These are phyloP conservation scores for Gaeumannomyces tritici DNA, from an alignment of 2,329 filamentous ascomycete species.

Conservation along the genomic window DNA sequence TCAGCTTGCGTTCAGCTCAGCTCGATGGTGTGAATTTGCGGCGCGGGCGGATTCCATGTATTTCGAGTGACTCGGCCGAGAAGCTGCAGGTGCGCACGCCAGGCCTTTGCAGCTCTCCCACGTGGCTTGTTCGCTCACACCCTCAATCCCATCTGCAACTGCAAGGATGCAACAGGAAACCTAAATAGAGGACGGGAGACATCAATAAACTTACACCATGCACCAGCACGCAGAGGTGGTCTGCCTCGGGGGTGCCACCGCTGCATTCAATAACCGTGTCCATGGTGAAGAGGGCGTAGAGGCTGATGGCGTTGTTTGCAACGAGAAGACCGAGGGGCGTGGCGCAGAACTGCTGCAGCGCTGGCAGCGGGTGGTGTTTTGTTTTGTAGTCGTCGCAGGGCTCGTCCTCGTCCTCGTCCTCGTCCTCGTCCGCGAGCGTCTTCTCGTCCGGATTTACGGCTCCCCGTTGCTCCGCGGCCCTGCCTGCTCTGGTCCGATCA, in stretches of 20 bases:
- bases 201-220: conserved; percentile 52
- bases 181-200: conserved; percentile 3
- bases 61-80: too few species aligned
- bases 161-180: background rate
- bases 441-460: background rate
- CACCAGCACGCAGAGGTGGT: conserved; percentile 69
- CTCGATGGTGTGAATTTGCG: too few species aligned
- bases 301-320: background rate
- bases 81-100: too few species aligned
- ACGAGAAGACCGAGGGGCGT: background rate
- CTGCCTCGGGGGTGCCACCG: conserved; percentile 43
- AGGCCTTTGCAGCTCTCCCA: too few species aligned
- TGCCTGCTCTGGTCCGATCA: background rate
- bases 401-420: background rate
- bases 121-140: too few species aligned
- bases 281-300: background rate
- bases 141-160: too few species aligned
- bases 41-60: too few species aligned
- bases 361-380: background rate
- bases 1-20: background rate
- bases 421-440: background rate
- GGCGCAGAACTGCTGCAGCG: conserved; percentile 3
- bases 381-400: background rate
- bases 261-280: conserved; percentile 25
- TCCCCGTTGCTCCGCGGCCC: background rate